Evolutionary conservation across 495 filamentous ascomycete species (phyloP).

Genomic region (Terfezia claveryi): DNA sequence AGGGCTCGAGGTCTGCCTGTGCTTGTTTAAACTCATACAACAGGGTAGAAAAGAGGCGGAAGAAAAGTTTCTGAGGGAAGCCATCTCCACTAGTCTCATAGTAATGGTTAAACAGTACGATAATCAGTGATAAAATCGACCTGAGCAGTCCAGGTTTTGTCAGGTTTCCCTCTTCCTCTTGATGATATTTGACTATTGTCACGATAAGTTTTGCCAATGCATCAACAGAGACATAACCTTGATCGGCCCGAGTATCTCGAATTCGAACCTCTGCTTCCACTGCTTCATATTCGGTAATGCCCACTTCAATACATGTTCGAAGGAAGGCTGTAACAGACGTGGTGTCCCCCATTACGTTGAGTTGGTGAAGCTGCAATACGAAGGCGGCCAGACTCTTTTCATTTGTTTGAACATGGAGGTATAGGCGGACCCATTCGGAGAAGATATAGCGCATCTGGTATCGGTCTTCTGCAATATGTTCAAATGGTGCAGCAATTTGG

Average conservation of each 20-base stretch:
- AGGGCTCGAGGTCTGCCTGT: constrained; percentile 23
- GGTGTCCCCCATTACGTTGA: constrained; percentile 41
- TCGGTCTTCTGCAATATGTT: constrained; percentile 31
- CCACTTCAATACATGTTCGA: constrained; percentile 58
- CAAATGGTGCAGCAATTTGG: constrained; percentile 29
- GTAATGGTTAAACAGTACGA: constrained; percentile 67
- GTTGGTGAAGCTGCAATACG: constrained; percentile 59
- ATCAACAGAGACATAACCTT: constrained; percentile 55
- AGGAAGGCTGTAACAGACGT: constrained; percentile 61
- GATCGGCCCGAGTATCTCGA: constrained; percentile 6
- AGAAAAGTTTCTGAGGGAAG: constrained; percentile 78
- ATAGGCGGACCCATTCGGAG: constrained; percentile 76
- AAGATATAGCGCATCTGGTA: constrained; percentile 89
- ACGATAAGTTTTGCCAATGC: constrained; percentile 69
- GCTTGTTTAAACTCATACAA: constrained; percentile 42
- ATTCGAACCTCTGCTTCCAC: neutral
- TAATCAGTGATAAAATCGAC: constrained; percentile 47
- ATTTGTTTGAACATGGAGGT: constrained; percentile 44
- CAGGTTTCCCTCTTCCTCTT: constrained; percentile 24
- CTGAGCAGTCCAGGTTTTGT: constrained; percentile 45
- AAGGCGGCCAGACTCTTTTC: constrained; percentile 55
- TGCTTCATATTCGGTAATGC: constrained; percentile 50
- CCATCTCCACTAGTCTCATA: constrained; percentile 57
- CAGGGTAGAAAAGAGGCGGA: constrained; percentile 69
- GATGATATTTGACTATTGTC: constrained; percentile 46